phyloP scores from a whole-genome alignment of 2,329 filamentous ascomycete genomes.

The Dothiorella sarmentorum region DNA sequence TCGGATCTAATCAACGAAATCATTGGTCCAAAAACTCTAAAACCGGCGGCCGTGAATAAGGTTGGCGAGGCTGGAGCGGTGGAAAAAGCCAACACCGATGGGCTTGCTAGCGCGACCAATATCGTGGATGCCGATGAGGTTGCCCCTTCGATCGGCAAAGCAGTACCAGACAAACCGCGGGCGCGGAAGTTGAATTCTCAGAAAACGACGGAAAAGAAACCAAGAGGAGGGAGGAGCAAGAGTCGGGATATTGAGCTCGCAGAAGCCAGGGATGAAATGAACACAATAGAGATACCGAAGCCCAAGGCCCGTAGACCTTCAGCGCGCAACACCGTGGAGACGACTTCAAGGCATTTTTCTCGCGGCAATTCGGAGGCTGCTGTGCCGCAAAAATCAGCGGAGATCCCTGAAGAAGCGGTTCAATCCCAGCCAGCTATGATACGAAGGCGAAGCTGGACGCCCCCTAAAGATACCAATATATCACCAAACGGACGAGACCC shows the following conservation, averaged over 20 bases:
- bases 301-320: not conserved
- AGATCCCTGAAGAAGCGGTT: conserved; percentile 20
- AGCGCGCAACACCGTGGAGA: not conserved
- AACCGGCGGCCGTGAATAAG: too few relatives aligned
- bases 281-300: not conserved
- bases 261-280: not conserved
- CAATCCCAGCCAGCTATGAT: conserved; percentile 31
- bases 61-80: not conserved
- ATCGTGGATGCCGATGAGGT: too few relatives aligned
- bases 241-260: too few relatives aligned
- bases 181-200: not conserved
- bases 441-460: conserved; percentile 37
- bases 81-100: not conserved
- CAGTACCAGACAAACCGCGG: too few relatives aligned
- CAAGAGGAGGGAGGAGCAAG: too few relatives aligned
- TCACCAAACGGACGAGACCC: conserved; percentile 21
- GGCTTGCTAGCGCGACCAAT: too few relatives aligned
- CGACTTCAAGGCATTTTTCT: not conserved
- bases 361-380: not conserved
- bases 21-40: too few relatives aligned
- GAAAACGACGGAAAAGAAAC: too few relatives aligned
- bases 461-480: conserved; percentile 28
- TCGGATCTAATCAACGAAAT: not conserved
- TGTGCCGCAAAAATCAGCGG: conserved; percentile 19
- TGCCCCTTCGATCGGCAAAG: too few relatives aligned